Evolutionary conservation across 768 basidiomycete species (phyloP).

Genomic region (Leccinum sublutescens): DNA sequence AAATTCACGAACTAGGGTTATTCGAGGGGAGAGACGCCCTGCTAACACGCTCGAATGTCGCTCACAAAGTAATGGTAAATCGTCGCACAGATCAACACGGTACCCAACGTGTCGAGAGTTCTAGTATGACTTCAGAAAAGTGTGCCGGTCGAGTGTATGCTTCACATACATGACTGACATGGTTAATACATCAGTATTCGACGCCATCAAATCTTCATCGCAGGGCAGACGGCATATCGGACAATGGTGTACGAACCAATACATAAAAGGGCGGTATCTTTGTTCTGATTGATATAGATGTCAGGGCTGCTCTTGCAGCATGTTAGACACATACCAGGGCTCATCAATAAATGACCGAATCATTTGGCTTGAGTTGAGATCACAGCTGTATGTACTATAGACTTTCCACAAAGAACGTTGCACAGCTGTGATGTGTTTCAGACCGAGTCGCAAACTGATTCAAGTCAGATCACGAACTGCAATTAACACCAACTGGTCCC

Average conservation of each 20-base stretch:
- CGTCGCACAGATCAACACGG: background rate
- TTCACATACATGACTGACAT: background rate
- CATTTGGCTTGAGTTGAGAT: no score
- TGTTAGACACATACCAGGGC: no score
- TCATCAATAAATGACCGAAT: no score
- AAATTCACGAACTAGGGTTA: background rate
- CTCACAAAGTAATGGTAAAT: constrained; percentile 7
- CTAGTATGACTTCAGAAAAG: background rate
- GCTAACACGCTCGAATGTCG: background rate
- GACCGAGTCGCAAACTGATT: no score
- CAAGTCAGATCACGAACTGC: no score
- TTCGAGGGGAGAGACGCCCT: background rate
- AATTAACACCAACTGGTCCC: no score
- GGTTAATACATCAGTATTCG: background rate
- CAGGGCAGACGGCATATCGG: background rate
- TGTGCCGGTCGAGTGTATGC: background rate
- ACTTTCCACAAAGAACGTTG: no score
- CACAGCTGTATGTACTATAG: no score
- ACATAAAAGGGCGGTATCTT: background rate
- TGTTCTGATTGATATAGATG: constrained; percentile 3
- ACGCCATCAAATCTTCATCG: background rate
- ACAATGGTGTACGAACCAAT: background rate
- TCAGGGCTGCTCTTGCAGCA: background rate
- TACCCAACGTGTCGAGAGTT: background rate
- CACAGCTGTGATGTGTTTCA: no score